Evolutionary conservation across 176 grass and related monocot species (phyloP), one percentile per base, ranked within the genome.

Genomic region (Puccinellia tenuiflora): DNA sequence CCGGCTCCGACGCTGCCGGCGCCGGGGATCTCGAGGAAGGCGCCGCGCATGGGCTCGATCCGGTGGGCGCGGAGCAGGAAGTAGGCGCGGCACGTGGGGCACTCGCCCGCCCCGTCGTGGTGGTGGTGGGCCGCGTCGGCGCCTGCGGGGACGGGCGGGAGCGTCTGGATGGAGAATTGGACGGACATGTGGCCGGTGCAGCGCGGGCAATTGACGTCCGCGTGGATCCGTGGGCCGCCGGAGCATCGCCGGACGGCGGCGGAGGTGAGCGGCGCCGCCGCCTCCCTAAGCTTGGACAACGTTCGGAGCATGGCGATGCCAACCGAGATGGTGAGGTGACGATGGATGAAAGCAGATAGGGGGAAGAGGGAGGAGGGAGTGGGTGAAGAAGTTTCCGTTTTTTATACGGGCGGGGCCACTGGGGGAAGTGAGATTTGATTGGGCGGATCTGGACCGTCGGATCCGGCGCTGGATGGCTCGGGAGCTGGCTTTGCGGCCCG

Each of bases 11-110:
- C 43, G 70, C 71, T 63, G 42, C 68, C 15, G 70, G 83, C 79
- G 52, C 68, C 42, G 20, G 88, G 84, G 74, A 94, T 88, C 92
- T 94, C 92, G 74, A 94, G 87, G 74, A 94, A 94, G 37, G 87
- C 83, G 51, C 92, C 84, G 51, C 90, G 87, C 39, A 94, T 72
- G 59, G 92, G 89, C n/a, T 87, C 87, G 84, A 94, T 86, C 89
- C 82, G 87, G 61, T 92, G 78, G 5, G 89, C 87, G 78, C 87
- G 89, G 85, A 94, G 89, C 51, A 89, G 72, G 89, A 94, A 90
- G 10, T 85, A 74, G 1, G 81, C 73, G n/a, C 85, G 81, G 68
- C 92, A 94, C 5, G 60, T 67, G 2, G 92, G 92, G 74, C 92
- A 94, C 14, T 90, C 66, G 69, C 88, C 86, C 5, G 88, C 52